Evolutionary conservation across 1,284 basidiomycete species (phyloP), one percentile per base, ranked within the genome.

Genomic region (Microbotryum saponariae): DNA sequence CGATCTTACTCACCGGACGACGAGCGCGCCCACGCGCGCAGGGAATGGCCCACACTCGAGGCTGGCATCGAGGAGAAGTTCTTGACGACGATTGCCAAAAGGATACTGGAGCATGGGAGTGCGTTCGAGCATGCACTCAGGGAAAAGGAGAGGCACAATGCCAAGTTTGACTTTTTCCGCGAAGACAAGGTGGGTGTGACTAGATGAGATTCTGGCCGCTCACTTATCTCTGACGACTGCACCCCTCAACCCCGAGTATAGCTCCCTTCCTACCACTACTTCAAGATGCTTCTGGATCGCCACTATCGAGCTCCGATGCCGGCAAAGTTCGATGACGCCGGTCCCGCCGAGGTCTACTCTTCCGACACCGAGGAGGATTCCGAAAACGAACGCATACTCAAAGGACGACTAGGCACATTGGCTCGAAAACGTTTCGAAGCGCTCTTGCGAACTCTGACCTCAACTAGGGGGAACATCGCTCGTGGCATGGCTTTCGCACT

Each of bases 321-420:
- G 0, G 81, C 84, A 1, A 83, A 85, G 60, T 97, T 97, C 74
- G 83, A 86, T 58, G 93, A 97, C 71, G 89, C 93, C 69, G 91
- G 86, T 64, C 56, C 81, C 72, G 87, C 91, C 67, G 91, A 89
- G 0, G 79, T 93, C 6, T 94, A 93, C 76, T 96, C 93, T 0
- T 93, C 89, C 16, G 94, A 97, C 75, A 91, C 91, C 46, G 91
- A 85, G 8, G 93, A 97, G 75, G 92, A 94, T 59, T 89, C 87
- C 4, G 94, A 99, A 73, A 81, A 84, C 21, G 91, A 94, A 72
- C 81, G 53, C 14, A 27, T 63, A 9, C 58, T 56, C 9, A 66
- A 66, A 47, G 83, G 65, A n/a, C 50, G 48, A 27, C 54, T 98
- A 1, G 90, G 91, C 1, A 83, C 79, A 70, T 77, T 90, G 18